Base-by-base conservation (phyloP, 768 basidiomycete species). In the Kwoniella dendrophila region DNA sequence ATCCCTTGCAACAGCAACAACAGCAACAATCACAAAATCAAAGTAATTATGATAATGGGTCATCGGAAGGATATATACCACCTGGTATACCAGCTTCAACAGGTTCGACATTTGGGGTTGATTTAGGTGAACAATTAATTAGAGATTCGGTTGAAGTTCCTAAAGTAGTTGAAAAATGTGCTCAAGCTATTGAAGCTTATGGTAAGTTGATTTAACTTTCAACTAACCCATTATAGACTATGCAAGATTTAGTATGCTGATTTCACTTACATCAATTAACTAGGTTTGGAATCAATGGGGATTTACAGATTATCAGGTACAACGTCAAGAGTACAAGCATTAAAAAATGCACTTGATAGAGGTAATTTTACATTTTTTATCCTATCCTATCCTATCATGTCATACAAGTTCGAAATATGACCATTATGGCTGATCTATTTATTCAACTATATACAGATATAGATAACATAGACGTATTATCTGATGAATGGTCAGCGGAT, bases 301-400 rank as follows among this genome's bases (percentile, higher is more conserved):
- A 90, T 99, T 49, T 99, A 98, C 79, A 86, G 96, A 32, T 83
- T 99, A 40, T 93, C 89, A 64, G 96, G 96, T 12, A 94, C 88
- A 71, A 87, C 90, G 45, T 92, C 89, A 41, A 89, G 90, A 72
- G 88, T 98, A 26, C 83, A 86, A 62, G 86, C 86, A 64, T 82
- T 99, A 52, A 92, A 90, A 78, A 87, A 88, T 57, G 84, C 84
- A 59, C 81, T 98, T 24, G 95, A 99, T 79, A 87, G 86, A 83
- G 93, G 94, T 90, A 51, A 64, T n/a, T n/a, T n/a, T n/a, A n/a
- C n/a, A n/a, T n/a, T n/a, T n/a, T n/a, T n/a, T n/a, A n/a, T n/a
- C n/a, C n/a, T n/a, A n/a, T n/a, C n/a, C n/a, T n/a, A n/a, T n/a
- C n/a, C n/a, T n/a, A n/a, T n/a, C n/a, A n/a, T n/a, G n/a, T n/a